Evolutionary conservation across 345 rosid species (phyloP).

Genomic region (Geranium rotundifolium): DNA sequence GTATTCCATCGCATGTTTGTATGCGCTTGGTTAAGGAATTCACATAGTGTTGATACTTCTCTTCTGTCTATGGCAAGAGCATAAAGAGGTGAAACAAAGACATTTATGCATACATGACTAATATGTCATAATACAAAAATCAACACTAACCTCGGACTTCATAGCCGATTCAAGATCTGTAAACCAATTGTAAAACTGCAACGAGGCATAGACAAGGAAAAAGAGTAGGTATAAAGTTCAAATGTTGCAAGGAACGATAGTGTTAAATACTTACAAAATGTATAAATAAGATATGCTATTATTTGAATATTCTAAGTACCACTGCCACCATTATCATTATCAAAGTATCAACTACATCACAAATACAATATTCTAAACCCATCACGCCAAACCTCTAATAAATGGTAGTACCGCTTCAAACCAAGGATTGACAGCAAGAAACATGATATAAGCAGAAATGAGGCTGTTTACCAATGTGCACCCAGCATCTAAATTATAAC

Average conservation of each 20-base stretch:
- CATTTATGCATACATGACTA: background rate
- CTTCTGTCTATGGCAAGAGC: slow-evolving; percentile 61
- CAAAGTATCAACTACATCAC: too few species aligned
- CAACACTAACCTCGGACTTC: slow-evolving; percentile 87
- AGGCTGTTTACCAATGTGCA: too few species aligned
- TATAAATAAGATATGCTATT: too few species aligned
- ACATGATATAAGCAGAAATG: too few species aligned
- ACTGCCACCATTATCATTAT: too few species aligned
- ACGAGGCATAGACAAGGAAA: background rate
- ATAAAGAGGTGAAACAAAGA: slow-evolving; percentile 8
- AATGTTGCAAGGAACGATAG: background rate
- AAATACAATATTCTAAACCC: too few species aligned
- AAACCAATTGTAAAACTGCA: slow-evolving; percentile 96
- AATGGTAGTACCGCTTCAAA: too few species aligned
- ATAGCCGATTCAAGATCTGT: slow-evolving; percentile 93
- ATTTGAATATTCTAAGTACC: too few species aligned
- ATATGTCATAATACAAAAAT: background rate
- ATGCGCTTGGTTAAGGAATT: slow-evolving; percentile 66
- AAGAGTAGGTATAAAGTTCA: background rate
- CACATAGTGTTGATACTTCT: slow-evolving; percentile 90
- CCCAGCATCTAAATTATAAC: too few species aligned
- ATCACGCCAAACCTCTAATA: too few species aligned
- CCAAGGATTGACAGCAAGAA: too few species aligned
- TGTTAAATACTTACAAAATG: too few species aligned
- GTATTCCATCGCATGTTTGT: slow-evolving; percentile 82